These are phyloP conservation scores for Ostreobium quekettii DNA, from an alignment of 139 green algal genomes.

Conservation along the genomic window DNA sequence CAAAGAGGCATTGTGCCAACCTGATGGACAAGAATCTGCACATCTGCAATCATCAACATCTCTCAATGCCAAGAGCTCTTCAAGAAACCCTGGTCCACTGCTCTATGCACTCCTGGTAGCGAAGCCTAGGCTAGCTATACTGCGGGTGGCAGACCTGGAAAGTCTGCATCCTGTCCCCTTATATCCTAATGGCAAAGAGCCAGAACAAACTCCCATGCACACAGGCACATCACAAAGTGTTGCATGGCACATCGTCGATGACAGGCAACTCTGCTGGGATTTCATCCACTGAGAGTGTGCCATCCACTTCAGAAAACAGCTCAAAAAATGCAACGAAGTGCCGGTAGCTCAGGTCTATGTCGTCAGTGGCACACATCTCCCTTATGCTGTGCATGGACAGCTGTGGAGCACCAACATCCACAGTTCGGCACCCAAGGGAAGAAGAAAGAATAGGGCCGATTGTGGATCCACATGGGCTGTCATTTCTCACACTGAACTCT, in stretches of 20 bases:
- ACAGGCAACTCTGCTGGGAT: constrained; percentile 39
- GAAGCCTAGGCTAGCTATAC: no score
- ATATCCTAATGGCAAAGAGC: no score
- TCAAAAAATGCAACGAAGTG: constrained; percentile 72
- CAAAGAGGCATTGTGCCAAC: no score
- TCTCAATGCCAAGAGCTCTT: no score
- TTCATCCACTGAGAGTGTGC: constrained; percentile 44
- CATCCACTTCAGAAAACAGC: constrained; percentile 45
- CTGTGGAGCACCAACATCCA: constrained; percentile 45
- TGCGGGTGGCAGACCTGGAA: no score
- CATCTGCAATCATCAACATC: no score
- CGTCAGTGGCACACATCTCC: constrained; percentile 67
- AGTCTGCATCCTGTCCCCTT: no score
- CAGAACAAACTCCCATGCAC: no score
- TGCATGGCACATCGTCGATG: constrained; percentile 4
- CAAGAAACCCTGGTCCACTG: no score
- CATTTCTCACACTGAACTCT: constrained; percentile 81
- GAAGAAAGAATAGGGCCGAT: constrained; percentile 92
- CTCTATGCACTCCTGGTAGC: no score
- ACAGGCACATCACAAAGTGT: no score
- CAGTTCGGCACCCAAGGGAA: constrained; percentile 29
- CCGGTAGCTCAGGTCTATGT: constrained; percentile 50
- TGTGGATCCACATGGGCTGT: constrained; percentile 95
- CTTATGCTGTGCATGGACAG: constrained; percentile 86
- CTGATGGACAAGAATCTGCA: no score